Evolutionary conservation across 805 yeast species (phyloP).

Genomic region (Torulaspora indica): DNA sequence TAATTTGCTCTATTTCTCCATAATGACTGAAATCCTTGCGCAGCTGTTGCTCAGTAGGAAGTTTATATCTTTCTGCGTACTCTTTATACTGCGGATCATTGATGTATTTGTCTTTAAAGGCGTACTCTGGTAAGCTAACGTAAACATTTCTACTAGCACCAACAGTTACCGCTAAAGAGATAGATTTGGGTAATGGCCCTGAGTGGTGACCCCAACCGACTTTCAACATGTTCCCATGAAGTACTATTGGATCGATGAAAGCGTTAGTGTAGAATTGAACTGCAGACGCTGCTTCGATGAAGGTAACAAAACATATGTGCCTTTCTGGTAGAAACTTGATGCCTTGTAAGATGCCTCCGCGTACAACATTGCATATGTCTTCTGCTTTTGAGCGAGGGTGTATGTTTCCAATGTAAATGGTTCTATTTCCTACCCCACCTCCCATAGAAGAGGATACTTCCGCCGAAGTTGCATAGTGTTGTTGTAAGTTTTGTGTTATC

Average conservation of each 20-base stretch:
- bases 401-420: constrained; percentile 64
- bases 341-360: constrained; percentile 70
- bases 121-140: constrained; percentile 50
- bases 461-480: constrained; percentile 28
- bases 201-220: constrained; percentile 71
- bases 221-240: constrained; percentile 57
- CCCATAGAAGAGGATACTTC: constrained; percentile 34
- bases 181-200: constrained; percentile 54
- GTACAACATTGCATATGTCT: constrained; percentile 68
- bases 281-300: constrained; percentile 60
- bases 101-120: constrained; percentile 38
- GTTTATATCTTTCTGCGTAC: constrained; percentile 24
- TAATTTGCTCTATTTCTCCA: constrained; percentile 75
- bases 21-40: constrained; percentile 56
- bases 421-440: constrained; percentile 49
- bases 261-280: constrained; percentile 60
- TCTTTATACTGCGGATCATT: constrained; percentile 34
- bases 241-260: constrained; percentile 52
- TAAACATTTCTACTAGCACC: constrained; percentile 78
- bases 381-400: constrained; percentile 62
- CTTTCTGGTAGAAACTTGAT: constrained; percentile 50
- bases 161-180: constrained; percentile 58
- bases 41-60: constrained; percentile 48
- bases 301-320: constrained; percentile 64
- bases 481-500: constrained; percentile 30